Evolutionary conservation across 805 yeast genomes (phyloP), one percentile per base, ranked within the genome.

Genomic region (Cyberlindnera mycetangii): DNA sequence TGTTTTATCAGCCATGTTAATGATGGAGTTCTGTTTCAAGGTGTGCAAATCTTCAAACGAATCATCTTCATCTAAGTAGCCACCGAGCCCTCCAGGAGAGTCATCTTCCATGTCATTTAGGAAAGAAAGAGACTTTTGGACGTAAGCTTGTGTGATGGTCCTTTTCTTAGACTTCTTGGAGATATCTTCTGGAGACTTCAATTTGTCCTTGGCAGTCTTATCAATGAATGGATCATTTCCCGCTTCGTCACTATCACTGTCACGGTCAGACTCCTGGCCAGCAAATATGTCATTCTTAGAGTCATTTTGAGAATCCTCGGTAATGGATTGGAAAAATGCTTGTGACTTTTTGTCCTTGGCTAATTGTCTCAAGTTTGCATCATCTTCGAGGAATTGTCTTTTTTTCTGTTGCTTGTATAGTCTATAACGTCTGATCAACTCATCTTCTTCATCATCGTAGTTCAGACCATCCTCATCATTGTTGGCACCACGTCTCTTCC

Each of bases 371-470:
- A 59, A 71, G 69, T 49, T 74, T 74, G 54, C 74, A 50, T 50
- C 79, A 60, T 54, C 77, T 67, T 55, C 71, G 67, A 53, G 72
- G 70, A 61, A 81, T 80, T 42, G 69, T 58, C 52, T 68, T 67
- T 39, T 63, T 39, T 52, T 54, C 49, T 50, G 37, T 33, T 54
- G 57, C 31, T 54, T 53, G 41, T 54, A 55, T 11, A 54, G 38
- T 32, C 60, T 42, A 32, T 52, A 57, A 19, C 55, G 49, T 47
- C 58, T 54, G 43, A 74, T 78, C 44, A 70, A 61, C 41, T 77
- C 84, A 56, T 84, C 89, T 47, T 84, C 93, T 51, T 83, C 92
- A 49, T 83, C 89, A 59, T 87, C 82, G 35, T 84, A 64, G 52
- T 84, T 90, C 16, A 83, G 65, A 42, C 78, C 84, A 41, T 74